Evolutionary conservation across 345 rosid species (phyloP), one percentile per base, ranked within the genome.

Genomic region (Pistacia atlantica): DNA sequence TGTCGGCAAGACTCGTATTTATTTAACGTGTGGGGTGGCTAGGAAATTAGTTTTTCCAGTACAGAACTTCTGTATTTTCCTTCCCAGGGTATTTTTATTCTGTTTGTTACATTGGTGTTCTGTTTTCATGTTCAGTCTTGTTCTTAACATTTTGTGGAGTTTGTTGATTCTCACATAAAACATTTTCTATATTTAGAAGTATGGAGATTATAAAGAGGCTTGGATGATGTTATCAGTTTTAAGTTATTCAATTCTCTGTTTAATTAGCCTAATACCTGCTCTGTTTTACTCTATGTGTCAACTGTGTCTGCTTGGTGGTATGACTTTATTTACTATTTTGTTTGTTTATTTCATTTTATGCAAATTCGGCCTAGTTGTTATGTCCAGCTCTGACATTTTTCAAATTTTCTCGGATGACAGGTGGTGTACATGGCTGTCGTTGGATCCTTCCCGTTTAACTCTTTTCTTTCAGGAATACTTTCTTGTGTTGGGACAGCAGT

Each of bases 401-500:
- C 54, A 73, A 3, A 65, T 67, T 80, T 80, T 65, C 66, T 67
- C 35, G 81, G 71, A 78, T 51, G 38, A 18, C 81, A 97, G 98
- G 94, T 94, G 33, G 97, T 75, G 72, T 97, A 97, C 89, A 90
- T 94, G 98, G 97, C 97, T 76, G 10, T 89, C 75, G 99, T 94
- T 71, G 98, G 99, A 78, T 92, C 99, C 71, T 97, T 97, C 75
- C 98, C 99, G 12, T 97, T 97, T 89, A 97, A 97, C 83, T 96
- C 99, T n/a, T 96, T 96, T 83, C 91, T 96, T 14, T 97, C 97
- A n/a, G 99, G 98, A 73, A 88, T 97, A 51, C 99, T 97, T 83
- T 97, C 99, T 77, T 94, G 97, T 82, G 74, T 90, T 8, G 98
- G 99, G 61, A 97, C 97, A 4, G 97, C 99, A 7, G 97, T 97